Evolutionary conservation across 257 asterid species (phyloP).

Genomic region (Mentha longifolia): DNA sequence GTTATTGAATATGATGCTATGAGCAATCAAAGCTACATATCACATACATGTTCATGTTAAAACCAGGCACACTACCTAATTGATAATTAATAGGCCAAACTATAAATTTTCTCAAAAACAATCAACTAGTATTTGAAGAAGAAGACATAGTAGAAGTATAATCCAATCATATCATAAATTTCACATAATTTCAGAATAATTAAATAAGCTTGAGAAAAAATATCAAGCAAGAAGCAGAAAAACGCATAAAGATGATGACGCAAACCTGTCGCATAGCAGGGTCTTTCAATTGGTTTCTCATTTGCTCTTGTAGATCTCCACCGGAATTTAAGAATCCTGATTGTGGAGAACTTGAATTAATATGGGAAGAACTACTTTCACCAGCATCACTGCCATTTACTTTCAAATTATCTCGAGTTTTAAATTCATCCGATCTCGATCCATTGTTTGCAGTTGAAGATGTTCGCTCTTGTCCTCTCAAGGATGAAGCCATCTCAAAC

Average conservation of each 20-base stretch:
- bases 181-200: not conserved
- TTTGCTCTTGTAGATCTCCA: constrained; percentile 87
- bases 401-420: constrained; percentile 40
- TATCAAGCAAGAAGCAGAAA: constrained; percentile 6
- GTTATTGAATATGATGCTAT: not conserved
- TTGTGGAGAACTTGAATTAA: constrained; percentile 45
- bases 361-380: constrained; percentile 54
- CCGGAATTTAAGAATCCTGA: constrained; percentile 54
- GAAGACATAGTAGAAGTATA: not conserved
- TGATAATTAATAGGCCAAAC: constrained; percentile 8
- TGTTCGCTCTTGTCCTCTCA: constrained; percentile 58
- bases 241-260: constrained; percentile 5
- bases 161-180: not conserved
- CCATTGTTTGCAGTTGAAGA: constrained; percentile 51
- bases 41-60: not conserved
- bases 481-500: constrained; percentile 78
- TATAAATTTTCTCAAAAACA: not conserved
- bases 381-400: constrained; percentile 40
- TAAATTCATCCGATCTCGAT: constrained; percentile 40
- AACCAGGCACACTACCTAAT: not conserved
- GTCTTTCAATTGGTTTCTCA: constrained; percentile 95
- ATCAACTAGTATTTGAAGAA: not conserved
- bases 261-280: constrained; percentile 96
- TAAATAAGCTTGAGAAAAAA: not conserved
- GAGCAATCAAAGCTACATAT: not conserved